These are phyloP conservation scores for Hanseniaspora pseudoguilliermondii DNA, from an alignment of 805 yeast species.

Conservation along the genomic window DNA sequence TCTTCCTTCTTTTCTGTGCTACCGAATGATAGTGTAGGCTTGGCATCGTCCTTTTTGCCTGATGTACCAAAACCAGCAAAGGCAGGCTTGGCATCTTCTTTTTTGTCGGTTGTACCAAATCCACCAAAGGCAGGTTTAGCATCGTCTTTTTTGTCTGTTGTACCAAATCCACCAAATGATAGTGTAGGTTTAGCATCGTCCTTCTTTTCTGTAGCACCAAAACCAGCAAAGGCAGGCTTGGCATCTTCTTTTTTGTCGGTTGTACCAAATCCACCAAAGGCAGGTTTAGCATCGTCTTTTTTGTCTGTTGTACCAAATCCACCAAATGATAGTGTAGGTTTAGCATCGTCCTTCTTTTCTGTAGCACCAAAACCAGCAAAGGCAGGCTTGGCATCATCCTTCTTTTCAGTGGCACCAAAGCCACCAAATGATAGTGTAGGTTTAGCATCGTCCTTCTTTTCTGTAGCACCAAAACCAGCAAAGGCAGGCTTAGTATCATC, in stretches of 20 bases:
- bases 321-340: constrained; percentile 15
- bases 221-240: not conserved
- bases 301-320: constrained; percentile 1
- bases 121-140: constrained; percentile 15
- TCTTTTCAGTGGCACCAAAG: constrained; percentile 6
- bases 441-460: not conserved
- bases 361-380: not conserved
- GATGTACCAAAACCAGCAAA: constrained; percentile 14
- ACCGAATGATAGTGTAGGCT: constrained; percentile 14
- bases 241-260: constrained; percentile 15
- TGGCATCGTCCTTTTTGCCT: constrained; percentile 3
- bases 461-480: constrained; percentile 5
- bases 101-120: not conserved
- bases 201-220: not conserved
- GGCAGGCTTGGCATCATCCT: constrained; percentile 14
- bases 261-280: constrained; percentile 14
- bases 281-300: not conserved
- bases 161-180: not conserved
- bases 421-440: constrained; percentile 7
- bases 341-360: not conserved
- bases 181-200: constrained; percentile 8
- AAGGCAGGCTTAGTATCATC: constrained; percentile 4
- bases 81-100: constrained; percentile 14
- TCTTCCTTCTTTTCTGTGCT: constrained; percentile 10
- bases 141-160: not conserved